Conservation (phyloP, 75 land plant species). For the Cryptomeria japonica region DNA sequence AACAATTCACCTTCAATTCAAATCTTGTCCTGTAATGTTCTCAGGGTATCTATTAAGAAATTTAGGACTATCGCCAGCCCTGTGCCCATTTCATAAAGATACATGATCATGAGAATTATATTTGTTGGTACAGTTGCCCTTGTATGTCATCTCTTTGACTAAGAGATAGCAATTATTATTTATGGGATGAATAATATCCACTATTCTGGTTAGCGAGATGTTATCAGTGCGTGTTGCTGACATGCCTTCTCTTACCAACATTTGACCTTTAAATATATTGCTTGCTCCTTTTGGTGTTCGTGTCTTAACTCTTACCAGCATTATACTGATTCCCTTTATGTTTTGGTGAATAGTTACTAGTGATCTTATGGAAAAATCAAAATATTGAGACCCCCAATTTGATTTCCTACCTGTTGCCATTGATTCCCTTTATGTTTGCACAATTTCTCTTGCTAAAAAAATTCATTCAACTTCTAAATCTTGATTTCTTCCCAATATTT, state of each 20-base stretch:
- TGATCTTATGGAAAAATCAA: not conserved
- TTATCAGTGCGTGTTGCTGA: not conserved
- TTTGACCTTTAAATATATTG: not conserved
- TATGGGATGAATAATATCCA: not conserved
- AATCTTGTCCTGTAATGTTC: not conserved
- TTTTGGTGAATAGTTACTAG: not conserved
- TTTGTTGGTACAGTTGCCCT: not conserved
- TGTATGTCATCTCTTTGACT: not conserved
- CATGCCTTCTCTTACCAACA: not conserved
- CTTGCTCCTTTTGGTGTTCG: not conserved
- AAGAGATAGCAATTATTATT: not conserved
- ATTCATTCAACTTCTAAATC: constrained; percentile 5
- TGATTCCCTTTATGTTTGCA: not conserved
- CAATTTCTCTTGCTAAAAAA: not conserved
- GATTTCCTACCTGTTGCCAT: not conserved
- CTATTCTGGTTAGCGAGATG: not conserved
- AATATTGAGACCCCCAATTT: not conserved
- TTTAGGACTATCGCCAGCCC: not conserved
- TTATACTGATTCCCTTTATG: not conserved
- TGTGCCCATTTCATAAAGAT: not conserved
- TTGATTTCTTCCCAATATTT: not conserved
- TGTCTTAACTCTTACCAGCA: not conserved
- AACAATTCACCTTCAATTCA: not conserved
- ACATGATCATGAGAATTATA: not conserved
- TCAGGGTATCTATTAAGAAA: not conserved